Evolutionary conservation across 257 asterid genomes (phyloP), one percentile per base, ranked within the genome.

Genomic region (Solanum peruvianum): DNA sequence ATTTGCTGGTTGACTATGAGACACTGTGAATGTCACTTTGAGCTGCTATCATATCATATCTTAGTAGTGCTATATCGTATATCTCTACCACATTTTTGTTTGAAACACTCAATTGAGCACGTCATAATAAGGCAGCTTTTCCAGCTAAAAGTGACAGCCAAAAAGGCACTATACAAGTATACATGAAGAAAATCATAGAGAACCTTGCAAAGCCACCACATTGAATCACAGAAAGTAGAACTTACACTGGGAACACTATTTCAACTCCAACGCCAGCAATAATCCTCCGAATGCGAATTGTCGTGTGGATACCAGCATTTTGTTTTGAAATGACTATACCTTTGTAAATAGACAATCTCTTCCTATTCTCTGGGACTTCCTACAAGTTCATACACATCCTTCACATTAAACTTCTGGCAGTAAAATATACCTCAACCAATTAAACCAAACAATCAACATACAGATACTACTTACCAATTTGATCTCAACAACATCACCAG

Each of bases 241-340:
- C 99, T 92, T 93, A 96, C 98, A 95, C 73, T 49, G 99, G 99
- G 94, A 96, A 95, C 29, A 96, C 98, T 23, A 96, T 96, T 92
- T 96, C 99, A 87, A 96, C 98, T 58, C 99, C 99, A 87, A 94
- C 90, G 85, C 98, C 99, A 20, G 99, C 98, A 90, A 96, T 92
- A 39, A 95, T 91, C 88, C 99, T 92, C 88, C 99, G 91, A 76
- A 94, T 92, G 82, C 98, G 96, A 81, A 96, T 95, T 20, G 99
- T 96, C 6, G 99, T 94, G 93, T 96, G 99, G 86, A 96, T 92
- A 76, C 99, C 99, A 86, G 98, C 99, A 93, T 96, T 96, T 90
- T 95, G 98, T 92, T 88, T 95, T 0, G 98, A 92, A 16, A 96
- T 95, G 86, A 96, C 91, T 91, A 95, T 96, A 77, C 99, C 99